Percentiles rank a stretch among this genome's conserved stretches.
These are phyloP conservation scores for Gaertneriomyces sp. DNA, from an alignment of 192 early-diverging fungal species.

Conservation along the genomic window DNA sequence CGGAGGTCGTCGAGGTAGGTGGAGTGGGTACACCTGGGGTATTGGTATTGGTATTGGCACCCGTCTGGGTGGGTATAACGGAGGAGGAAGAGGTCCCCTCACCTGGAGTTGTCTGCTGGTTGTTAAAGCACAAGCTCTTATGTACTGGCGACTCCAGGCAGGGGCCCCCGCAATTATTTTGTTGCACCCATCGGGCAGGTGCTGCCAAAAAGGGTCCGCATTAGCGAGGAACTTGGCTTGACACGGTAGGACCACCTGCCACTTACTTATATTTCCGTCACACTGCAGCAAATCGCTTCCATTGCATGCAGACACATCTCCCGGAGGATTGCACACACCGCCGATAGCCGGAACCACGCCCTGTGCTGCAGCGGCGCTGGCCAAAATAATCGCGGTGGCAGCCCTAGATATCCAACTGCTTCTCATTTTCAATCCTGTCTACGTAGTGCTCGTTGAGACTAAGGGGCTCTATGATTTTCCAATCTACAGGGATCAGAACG, in stretches of 20 bases:
- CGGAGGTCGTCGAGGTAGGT: neutral
- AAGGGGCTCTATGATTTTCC: too few species aligned
- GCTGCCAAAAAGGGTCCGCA: neutral
- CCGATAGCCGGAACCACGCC: neutral
- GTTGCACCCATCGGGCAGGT: neutral
- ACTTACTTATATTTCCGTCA: neutral
- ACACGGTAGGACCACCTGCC: neutral
- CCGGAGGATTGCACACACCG: neutral
- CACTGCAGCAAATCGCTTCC: neutral
- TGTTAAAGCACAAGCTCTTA: slow-evolving; percentile 1
- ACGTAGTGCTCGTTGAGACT: too few species aligned
- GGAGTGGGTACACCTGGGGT: slow-evolving; percentile 2
- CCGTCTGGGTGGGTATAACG: neutral
- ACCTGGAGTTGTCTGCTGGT: neutral
- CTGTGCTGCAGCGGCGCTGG: neutral
- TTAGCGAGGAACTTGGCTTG: neutral
- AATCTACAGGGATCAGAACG: too few species aligned
- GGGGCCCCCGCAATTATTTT: neutral
- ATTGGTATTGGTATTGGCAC: neutral
- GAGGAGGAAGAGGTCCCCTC: slow-evolving; percentile 1
- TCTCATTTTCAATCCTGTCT: too few species aligned
- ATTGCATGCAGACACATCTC: neutral
- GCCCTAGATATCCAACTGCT: too few species aligned
- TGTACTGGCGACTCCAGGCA: neutral
- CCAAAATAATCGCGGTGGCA: too few species aligned